Evolutionary conservation across 352 stramenopile species (phyloP).

Genomic region (Pythium brachiatum): DNA sequence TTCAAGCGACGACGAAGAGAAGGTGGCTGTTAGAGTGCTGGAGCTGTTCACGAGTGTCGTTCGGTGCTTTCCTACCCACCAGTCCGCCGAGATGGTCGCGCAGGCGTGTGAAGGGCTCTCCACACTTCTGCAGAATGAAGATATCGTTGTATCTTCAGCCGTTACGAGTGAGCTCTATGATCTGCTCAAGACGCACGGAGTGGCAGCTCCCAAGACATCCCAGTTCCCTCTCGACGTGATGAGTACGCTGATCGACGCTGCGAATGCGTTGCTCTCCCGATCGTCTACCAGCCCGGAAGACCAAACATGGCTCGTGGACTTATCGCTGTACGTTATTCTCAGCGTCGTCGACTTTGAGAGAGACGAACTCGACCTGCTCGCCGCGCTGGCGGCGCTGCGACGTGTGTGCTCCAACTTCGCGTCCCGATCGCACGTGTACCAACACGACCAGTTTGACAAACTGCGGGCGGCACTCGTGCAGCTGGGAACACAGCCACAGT

Average conservation of each 20-base stretch:
- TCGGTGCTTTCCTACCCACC: background rate
- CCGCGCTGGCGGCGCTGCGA: slow-evolving; percentile 39
- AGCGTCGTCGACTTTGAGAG: slow-evolving; percentile 34
- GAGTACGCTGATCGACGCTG: slow-evolving; percentile 42
- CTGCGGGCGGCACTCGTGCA: slow-evolving; percentile 39
- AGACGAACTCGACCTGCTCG: slow-evolving; percentile 41
- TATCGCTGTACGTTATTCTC: slow-evolving; percentile 48
- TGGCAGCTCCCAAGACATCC: slow-evolving; percentile 35
- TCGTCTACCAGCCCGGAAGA: background rate
- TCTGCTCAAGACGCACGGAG: slow-evolving; percentile 32
- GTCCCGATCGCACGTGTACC: slow-evolving; percentile 37
- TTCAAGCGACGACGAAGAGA: background rate
- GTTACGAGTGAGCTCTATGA: slow-evolving; percentile 23
- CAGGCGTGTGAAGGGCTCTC: slow-evolving; percentile 17
- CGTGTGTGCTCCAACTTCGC: slow-evolving; percentile 36
- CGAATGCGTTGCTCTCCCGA: slow-evolving; percentile 14
- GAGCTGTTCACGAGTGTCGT: slow-evolving; percentile 6
- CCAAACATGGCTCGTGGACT: slow-evolving; percentile 38
- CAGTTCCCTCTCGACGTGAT: slow-evolving; percentile 59
- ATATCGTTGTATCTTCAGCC: slow-evolving; percentile 12
- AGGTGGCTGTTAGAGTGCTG: background rate
- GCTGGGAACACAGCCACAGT: slow-evolving; percentile 33
- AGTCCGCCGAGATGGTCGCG: slow-evolving; percentile 13
- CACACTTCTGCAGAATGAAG: slow-evolving; percentile 35
- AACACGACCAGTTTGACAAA: slow-evolving; percentile 44